These are phyloP conservation scores for Beauveria asiatica DNA, from an alignment of 2,329 filamentous ascomycete genomes.

Conservation along the genomic window DNA sequence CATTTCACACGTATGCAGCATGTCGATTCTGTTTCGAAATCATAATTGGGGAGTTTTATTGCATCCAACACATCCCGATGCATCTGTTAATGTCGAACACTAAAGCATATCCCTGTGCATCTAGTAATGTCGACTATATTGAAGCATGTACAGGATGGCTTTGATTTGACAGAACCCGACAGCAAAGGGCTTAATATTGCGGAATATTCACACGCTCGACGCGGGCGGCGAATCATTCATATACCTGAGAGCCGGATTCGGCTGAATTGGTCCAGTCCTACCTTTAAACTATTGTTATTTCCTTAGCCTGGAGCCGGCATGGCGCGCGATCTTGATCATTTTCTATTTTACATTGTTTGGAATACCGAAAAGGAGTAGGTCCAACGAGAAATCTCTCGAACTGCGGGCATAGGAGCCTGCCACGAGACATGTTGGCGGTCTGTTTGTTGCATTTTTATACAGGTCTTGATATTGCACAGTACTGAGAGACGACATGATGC, in stretches of 20 bases:
- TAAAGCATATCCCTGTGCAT: not conserved
- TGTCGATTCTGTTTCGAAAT: not conserved
- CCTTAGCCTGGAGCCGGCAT: not conserved
- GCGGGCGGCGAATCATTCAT: not conserved
- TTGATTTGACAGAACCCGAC: constrained; percentile 1
- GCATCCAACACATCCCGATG: too few relatives aligned
- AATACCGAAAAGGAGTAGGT: not conserved
- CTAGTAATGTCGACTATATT: not conserved
- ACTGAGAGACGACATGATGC: not conserved
- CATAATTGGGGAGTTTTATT: too few relatives aligned
- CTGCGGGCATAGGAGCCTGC: not conserved
- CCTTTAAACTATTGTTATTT: not conserved
- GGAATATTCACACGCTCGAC: not conserved
- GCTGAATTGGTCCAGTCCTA: not conserved
- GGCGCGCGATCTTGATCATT: not conserved
- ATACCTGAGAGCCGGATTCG: not conserved
- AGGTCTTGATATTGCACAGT: not conserved
- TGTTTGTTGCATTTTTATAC: not conserved
- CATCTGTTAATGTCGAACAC: too few relatives aligned
- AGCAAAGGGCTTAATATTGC: constrained; percentile 10
- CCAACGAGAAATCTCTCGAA: not conserved
- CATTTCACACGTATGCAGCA: not conserved
- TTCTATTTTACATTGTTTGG: not conserved
- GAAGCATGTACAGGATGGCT: not conserved
- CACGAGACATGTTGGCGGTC: not conserved